Conservation (phyloP, 108 stramenopile genomes). For the Skeletonema grethae region DNA sequence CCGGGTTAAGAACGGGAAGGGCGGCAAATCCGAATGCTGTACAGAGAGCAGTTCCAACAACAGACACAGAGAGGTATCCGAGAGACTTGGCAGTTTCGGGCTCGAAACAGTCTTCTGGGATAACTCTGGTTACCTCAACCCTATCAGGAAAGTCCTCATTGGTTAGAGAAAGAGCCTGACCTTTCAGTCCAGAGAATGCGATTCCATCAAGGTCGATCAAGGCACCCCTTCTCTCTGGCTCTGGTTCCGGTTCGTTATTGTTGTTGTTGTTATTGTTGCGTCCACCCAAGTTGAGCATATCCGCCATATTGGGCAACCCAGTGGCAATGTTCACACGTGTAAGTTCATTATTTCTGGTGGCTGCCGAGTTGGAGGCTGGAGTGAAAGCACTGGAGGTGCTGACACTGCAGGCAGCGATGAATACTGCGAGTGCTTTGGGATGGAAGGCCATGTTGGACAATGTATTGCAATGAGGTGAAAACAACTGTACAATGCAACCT, state of each 20-base stretch:
- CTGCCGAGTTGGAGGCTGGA: constrained; percentile 14
- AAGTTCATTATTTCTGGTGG: constrained; percentile 1
- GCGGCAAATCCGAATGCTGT: constrained; percentile 70
- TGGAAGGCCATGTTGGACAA: constrained; percentile 18
- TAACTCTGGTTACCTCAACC: constrained; percentile 58
- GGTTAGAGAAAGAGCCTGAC: constrained; percentile 62
- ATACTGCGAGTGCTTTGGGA: constrained; percentile 23
- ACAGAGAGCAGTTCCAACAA: constrained; percentile 73
- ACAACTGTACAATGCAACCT: neutral
- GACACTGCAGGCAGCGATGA: constrained; percentile 16
- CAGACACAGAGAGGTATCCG: constrained; percentile 75
- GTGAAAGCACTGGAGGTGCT: constrained; percentile 18
- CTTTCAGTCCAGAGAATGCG: constrained; percentile 65
- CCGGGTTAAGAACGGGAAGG: constrained; percentile 62
- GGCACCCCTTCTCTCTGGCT: constrained; percentile 10
- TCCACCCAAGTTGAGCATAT: constrained; percentile 6
- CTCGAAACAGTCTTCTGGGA: constrained; percentile 94
- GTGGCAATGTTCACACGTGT: constrained; percentile 39
- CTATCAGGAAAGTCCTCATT: constrained; percentile 68
- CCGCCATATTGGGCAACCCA: constrained; percentile 21
- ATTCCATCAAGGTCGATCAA: constrained; percentile 43
- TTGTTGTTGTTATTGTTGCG: constrained; percentile 19
- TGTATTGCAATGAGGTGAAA: neutral
- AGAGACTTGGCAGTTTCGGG: constrained; percentile 72
- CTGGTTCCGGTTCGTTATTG: constrained; percentile 2